Percentiles rank a stretch among this genome's conserved stretches.
These are phyloP conservation scores for Gymnopilus dilepis DNA, from an alignment of 768 basidiomycete species.

Conservation along the genomic window DNA sequence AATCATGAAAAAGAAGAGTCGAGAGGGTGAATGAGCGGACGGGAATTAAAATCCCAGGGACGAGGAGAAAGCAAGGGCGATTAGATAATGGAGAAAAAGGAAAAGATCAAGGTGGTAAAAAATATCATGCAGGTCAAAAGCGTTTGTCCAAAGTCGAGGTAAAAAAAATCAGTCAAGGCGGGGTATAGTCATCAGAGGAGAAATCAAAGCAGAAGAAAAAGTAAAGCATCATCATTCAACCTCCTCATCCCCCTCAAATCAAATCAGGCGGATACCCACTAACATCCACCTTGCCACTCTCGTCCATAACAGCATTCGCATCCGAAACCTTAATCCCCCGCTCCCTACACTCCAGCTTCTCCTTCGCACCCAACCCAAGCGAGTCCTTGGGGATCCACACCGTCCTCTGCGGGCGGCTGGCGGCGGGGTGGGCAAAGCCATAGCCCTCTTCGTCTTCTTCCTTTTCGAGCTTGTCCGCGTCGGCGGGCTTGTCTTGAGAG, in stretches of 20 bases:
- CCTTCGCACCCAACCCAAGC: constrained; percentile 62
- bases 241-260: constrained; percentile 16
- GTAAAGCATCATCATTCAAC: background rate
- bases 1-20: too few relatives aligned
- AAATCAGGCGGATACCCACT: constrained; percentile 40
- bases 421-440: constrained; percentile 90
- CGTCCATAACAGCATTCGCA: constrained; percentile 36
- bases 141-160: too few relatives aligned
- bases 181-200: background rate
- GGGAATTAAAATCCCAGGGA: too few relatives aligned
- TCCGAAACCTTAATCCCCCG: constrained; percentile 55
- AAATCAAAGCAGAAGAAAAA: background rate
- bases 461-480: constrained; percentile 21
- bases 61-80: too few relatives aligned
- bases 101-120: too few relatives aligned
- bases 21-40: too few relatives aligned
- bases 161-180: too few relatives aligned
- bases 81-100: too few relatives aligned
- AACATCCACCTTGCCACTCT: constrained; percentile 44
- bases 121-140: too few relatives aligned
- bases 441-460: constrained; percentile 48
- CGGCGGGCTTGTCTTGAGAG: constrained; percentile 4
- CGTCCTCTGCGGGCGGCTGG: constrained; percentile 69
- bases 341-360: constrained; percentile 64
- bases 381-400: constrained; percentile 87